These are phyloP conservation scores for Panicum virgatum DNA, from an alignment of 202 grass and related monocot genomes.

Conservation along the genomic window DNA sequence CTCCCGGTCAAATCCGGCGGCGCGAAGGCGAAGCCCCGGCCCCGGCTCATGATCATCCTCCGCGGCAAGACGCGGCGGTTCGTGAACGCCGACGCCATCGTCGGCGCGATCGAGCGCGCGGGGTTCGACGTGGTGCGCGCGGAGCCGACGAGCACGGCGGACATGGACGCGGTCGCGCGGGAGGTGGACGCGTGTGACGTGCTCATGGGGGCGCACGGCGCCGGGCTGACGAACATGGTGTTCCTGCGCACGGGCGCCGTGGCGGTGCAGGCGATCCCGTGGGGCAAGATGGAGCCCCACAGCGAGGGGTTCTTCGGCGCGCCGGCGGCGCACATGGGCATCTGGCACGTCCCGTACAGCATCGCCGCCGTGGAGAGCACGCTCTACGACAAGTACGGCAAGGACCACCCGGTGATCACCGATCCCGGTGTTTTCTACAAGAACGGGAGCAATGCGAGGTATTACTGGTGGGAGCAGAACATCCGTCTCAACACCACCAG, in stretches of 20 bases:
- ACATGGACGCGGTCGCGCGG: neutral
- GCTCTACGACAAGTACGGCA: slow-evolving; percentile 61
- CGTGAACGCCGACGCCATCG: slow-evolving; percentile 56
- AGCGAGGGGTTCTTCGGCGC: slow-evolving; percentile 43
- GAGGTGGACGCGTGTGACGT: slow-evolving; percentile 12
- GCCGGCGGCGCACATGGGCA: slow-evolving; percentile 52
- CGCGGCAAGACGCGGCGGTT: slow-evolving; percentile 47
- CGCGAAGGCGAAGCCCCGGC: too few species aligned
- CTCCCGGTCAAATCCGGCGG: slow-evolving; percentile 22
- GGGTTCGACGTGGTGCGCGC: slow-evolving; percentile 55
- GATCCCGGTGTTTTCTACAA: slow-evolving; percentile 59
- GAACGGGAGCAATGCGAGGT: slow-evolving; percentile 52
- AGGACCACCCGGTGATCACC: slow-evolving; percentile 51
- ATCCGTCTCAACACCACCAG: slow-evolving; percentile 64
- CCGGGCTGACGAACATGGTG: slow-evolving; percentile 41
- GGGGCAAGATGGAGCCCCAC: slow-evolving; percentile 67
- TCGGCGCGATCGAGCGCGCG: slow-evolving; percentile 24
- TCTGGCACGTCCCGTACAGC: slow-evolving; percentile 61
- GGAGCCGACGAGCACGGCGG: neutral
- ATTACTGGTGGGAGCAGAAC: slow-evolving; percentile 63
- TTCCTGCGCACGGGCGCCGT: slow-evolving; percentile 62
- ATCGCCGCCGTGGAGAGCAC: slow-evolving; percentile 68
- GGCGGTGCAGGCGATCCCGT: slow-evolving; percentile 68
- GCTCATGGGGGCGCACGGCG: slow-evolving; percentile 7
- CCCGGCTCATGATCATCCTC: slow-evolving; percentile 61